Percentiles rank a stretch among this genome's conserved stretches.
phyloP scores from a whole-genome alignment of 352 stramenopile species.

The Globisporangium perplexum region DNA sequence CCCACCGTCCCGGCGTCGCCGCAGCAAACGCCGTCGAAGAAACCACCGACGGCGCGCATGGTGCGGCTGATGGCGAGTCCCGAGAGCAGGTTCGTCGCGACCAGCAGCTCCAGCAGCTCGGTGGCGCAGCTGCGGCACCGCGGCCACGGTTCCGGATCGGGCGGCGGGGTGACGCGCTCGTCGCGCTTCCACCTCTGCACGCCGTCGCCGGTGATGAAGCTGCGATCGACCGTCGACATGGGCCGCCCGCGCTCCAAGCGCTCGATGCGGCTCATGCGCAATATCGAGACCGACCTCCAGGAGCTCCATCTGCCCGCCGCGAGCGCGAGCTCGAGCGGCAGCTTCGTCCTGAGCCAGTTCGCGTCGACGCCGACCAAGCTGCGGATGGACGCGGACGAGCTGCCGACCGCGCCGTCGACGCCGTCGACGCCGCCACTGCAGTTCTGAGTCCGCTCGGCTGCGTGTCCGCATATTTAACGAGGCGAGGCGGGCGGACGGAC shows the following conservation, averaged over 20 bases:
- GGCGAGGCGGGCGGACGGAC: no score
- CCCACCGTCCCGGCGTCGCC: constrained; percentile 1
- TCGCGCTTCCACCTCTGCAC: constrained; percentile 67
- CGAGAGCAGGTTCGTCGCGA: constrained; percentile 25
- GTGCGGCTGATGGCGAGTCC: constrained; percentile 31
- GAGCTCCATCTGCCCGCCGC: constrained; percentile 12
- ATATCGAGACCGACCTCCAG: constrained; percentile 51
- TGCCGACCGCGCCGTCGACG: constrained; percentile 1
- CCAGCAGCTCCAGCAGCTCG: not conserved
- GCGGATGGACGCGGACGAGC: constrained; percentile 1
- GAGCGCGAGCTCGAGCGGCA: not conserved
- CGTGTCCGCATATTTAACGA: not conserved
- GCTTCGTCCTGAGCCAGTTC: not conserved
- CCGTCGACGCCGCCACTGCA: constrained; percentile 1
- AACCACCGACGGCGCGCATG: constrained; percentile 7
- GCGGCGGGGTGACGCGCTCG: constrained; percentile 14
- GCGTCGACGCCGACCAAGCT: constrained; percentile 7
- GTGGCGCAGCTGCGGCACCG: constrained; percentile 6
- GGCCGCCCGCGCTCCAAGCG: constrained; percentile 64
- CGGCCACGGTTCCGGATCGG: constrained; percentile 10
- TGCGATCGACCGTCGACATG: constrained; percentile 77
- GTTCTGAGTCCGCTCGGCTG: constrained; percentile 1
- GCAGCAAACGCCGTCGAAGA: constrained; percentile 9
- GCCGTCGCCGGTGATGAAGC: constrained; percentile 73
- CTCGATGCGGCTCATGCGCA: constrained; percentile 34